A percentile compares a stretch with the other conserved stretches of the same genome.
These are phyloP conservation scores for Hymenoscyphus occultus DNA, from an alignment of 2,329 filamentous ascomycete genomes.

Conservation along the genomic window DNA sequence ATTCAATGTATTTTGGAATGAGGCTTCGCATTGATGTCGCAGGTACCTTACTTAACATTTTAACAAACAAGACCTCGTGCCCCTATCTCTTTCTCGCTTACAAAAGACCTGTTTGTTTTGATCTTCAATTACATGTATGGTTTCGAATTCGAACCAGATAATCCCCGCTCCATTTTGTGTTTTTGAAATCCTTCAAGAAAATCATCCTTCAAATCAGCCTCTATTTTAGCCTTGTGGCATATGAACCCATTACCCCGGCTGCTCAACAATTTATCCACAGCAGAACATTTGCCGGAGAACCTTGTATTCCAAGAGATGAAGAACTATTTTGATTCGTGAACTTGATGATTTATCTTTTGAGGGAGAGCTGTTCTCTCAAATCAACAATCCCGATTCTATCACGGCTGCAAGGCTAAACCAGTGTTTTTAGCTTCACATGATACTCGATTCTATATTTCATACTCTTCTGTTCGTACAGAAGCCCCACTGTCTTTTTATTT, in stretches of 20 bases:
- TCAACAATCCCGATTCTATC: background rate
- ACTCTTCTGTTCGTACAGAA: background rate
- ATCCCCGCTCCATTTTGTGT: background rate
- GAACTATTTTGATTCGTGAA: conserved; percentile 1
- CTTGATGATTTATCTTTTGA: background rate
- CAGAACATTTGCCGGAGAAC: conserved; percentile 8
- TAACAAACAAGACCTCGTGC: background rate
- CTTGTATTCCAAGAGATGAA: background rate
- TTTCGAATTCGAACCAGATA: background rate
- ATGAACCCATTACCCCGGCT: background rate
- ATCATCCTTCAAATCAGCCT: background rate
- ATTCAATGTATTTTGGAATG: background rate
- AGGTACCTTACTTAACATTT: background rate
- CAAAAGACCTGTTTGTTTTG: background rate
- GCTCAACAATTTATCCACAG: conserved; percentile 9
- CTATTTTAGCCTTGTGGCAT: conserved; percentile 9
- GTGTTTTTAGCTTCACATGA: conserved; percentile 1
- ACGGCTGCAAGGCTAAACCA: conserved; percentile 4
- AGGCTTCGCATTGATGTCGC: background rate
- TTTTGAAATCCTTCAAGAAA: background rate
- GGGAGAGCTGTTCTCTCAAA: background rate
- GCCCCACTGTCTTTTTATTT: conserved; percentile 3
- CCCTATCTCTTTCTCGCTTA: background rate
- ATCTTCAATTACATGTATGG: background rate
- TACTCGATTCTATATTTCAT: background rate